Conservation (phyloP, 2,329 filamentous ascomycete genomes). For the Pleoardoris graminearum region DNA sequence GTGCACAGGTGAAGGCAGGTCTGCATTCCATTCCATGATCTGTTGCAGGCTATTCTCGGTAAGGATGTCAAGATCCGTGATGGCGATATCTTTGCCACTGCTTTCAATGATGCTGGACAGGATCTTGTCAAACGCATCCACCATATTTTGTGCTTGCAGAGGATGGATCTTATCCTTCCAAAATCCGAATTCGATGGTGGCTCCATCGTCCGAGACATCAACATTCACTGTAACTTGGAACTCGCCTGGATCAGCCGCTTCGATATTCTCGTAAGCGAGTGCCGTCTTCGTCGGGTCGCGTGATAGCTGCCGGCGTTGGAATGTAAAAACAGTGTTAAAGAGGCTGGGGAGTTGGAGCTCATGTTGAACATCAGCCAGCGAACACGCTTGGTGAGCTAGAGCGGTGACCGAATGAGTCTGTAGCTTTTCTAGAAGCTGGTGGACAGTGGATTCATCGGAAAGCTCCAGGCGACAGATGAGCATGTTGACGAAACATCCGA, state of each 20-base stretch:
- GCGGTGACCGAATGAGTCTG: constrained; percentile 53
- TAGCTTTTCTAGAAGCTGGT: constrained; percentile 48
- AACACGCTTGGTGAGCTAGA: constrained; percentile 56
- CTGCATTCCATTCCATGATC: constrained; percentile 34
- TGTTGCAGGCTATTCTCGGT: constrained; percentile 27
- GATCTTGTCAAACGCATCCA: constrained; percentile 36
- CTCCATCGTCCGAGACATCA: constrained; percentile 34
- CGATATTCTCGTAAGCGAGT: constrained; percentile 37
- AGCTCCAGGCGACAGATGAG: constrained; percentile 55
- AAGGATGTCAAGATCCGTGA: constrained; percentile 31
- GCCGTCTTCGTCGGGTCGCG: constrained; percentile 30
- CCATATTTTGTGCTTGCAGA: constrained; percentile 34
- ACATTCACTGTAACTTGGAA: constrained; percentile 42
- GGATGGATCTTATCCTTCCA: constrained; percentile 35
- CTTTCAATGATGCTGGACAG: constrained; percentile 23
- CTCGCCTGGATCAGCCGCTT: constrained; percentile 43
- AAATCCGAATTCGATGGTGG: constrained; percentile 38
- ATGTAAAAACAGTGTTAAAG: constrained; percentile 46
- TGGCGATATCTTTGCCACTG: constrained; percentile 19
- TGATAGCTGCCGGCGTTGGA: constrained; percentile 34
- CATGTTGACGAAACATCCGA: constrained; percentile 61
- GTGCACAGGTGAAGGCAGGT: constrained; percentile 29
- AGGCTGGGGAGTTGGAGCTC: constrained; percentile 38
- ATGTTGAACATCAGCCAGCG: constrained; percentile 46
- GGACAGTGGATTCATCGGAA: constrained; percentile 40